Conservation (phyloP, 2,329 filamentous ascomycete genomes). For the Fusarium denticulatum region DNA sequence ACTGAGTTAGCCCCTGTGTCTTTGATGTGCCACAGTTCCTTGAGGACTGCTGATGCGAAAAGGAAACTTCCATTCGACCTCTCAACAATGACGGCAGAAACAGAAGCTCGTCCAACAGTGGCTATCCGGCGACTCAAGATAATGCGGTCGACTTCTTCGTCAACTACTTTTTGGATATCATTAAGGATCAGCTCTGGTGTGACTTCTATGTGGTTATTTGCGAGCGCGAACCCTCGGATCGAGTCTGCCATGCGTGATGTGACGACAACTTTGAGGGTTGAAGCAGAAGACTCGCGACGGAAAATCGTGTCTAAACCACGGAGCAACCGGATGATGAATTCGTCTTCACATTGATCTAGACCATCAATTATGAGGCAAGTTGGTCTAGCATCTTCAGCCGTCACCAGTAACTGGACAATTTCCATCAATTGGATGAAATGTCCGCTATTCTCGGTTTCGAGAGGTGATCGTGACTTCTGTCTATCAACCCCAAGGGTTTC, state of each 20-base stretch:
- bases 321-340: conserved; percentile 20
- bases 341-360: conserved; percentile 28
- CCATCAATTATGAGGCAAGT: conserved; percentile 34
- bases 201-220: conserved; percentile 26
- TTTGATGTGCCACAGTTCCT: conserved; percentile 35
- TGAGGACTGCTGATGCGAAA: conserved; percentile 33
- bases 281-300: conserved; percentile 8
- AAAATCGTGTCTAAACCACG: conserved; percentile 28
- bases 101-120: conserved; percentile 20
- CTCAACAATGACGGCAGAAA: conserved; percentile 35
- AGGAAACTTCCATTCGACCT: conserved; percentile 34
- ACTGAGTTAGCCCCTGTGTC: conserved; percentile 35
- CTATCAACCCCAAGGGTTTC: conserved; percentile 11
- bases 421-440: conserved; percentile 35
- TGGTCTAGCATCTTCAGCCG: conserved; percentile 2
- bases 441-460: not conserved
- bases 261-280: conserved; percentile 12
- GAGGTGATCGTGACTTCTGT: conserved; percentile 1
- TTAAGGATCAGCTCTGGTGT: conserved; percentile 10
- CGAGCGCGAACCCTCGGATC: conserved; percentile 29
- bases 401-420: conserved; percentile 14
- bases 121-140: conserved; percentile 29
- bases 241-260: conserved; percentile 29
- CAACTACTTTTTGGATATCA: conserved; percentile 33
- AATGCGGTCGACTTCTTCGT: conserved; percentile 34